Percentiles rank a stretch among this genome's conserved stretches.
These are phyloP conservation scores for Encephalitozoon romaleae DNA, from an alignment of 371 early-diverging fungal genomes.

Conservation along the genomic window DNA sequence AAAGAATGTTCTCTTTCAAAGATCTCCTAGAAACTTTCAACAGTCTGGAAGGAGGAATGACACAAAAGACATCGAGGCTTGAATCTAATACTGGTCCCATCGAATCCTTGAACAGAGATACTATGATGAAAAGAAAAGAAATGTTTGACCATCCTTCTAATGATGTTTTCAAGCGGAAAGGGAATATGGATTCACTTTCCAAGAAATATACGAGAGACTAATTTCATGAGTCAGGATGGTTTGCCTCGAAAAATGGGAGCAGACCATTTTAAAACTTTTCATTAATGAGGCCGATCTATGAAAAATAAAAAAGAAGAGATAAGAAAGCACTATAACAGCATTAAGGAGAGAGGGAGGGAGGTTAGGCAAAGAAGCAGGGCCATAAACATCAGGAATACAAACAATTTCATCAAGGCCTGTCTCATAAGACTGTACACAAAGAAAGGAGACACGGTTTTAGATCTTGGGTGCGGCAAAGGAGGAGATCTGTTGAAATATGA, in stretches of 20 bases:
- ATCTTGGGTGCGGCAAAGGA: slow-evolving; percentile 94
- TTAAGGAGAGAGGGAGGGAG: slow-evolving; percentile 68
- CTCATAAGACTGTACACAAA: slow-evolving; percentile 47
- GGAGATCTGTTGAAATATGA: slow-evolving; percentile 85
- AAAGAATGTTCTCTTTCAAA: slow-evolving; percentile 19
- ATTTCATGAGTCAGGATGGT: neutral
- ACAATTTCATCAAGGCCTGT: slow-evolving; percentile 59
- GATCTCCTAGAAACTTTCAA: slow-evolving; percentile 34
- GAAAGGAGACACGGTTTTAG: slow-evolving; percentile 63
- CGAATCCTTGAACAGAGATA: neutral
- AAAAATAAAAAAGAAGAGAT: slow-evolving; percentile 57
- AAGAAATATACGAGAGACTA: neutral
- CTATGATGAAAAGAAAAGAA: neutral
- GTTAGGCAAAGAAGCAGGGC: slow-evolving; percentile 48
- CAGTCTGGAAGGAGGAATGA: neutral
- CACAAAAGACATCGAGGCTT: neutral
- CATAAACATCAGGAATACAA: slow-evolving; percentile 54
- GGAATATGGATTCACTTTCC: neutral
- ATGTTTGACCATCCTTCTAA: neutral
- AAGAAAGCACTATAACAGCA: slow-evolving; percentile 79
- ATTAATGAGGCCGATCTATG: neutral
- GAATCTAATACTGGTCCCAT: neutral
- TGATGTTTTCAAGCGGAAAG: neutral
- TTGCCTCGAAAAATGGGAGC: neutral
- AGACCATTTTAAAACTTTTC: neutral